Evolutionary conservation across 495 filamentous ascomycete species (phyloP), one percentile per base, ranked within the genome.

Genomic region (Penicillium waksmanii): DNA sequence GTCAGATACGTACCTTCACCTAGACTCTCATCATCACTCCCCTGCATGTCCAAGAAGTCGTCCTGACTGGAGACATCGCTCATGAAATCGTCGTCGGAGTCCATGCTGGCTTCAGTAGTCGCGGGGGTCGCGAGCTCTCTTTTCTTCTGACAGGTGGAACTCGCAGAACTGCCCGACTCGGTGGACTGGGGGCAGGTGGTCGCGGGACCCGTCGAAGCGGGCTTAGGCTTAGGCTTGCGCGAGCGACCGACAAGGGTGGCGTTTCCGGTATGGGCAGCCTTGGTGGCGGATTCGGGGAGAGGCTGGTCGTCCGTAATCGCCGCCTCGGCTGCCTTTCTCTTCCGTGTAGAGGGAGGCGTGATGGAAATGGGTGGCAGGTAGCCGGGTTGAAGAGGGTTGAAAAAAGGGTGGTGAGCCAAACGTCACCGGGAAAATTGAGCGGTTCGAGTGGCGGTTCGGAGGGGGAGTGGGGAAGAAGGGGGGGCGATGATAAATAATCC

Each of bases 61-160:
- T 91, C 91, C 51, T 89, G 86, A 69, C 89, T 96, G 15, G 91
- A 93, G 63, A 87, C 81, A 58, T 87, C 87, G 53, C 90, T 96
- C 83, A 96, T 90, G 70, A 94, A 93, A 62, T 98, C 95, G 71
- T 98, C 94, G 63, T 98, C 95, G 12, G 95, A 97, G 70, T 97
- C 94, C 95, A 98, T 98, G 60, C 76, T 79, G 58, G 57, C 61
- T 25, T 67, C 57, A 0, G 77, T 79, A 0, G 76, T 75, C n/a
- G 75, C 71, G 31, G 80, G 77, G 17, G 79, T 86, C 65, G 76
- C 76, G 49, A 79, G 55, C 34, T 69, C 62, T 19, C 53, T 57
- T 49, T 68, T 60, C 27, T 66, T 66, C 31, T 17, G 36, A 23
- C 60, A 47, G 9, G 48, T 46, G 13, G 36, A 57, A 46, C 57